These are phyloP conservation scores for Bonnemaisonia californica DNA, from an alignment of 31 red algal genomes.

Conservation along the genomic window DNA sequence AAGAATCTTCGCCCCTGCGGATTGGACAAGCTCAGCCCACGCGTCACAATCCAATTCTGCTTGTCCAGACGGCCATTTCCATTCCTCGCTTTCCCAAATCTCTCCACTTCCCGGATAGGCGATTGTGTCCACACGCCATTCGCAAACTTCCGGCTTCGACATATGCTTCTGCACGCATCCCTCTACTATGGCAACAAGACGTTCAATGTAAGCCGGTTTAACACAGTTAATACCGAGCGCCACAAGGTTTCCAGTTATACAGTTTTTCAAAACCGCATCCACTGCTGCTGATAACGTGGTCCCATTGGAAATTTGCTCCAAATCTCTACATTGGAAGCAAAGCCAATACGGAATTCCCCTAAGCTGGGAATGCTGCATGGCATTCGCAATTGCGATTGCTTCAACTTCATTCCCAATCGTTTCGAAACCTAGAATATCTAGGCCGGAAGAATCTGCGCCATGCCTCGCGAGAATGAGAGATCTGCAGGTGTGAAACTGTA, in stretches of 20 bases:
- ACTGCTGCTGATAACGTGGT: conserved; percentile 20
- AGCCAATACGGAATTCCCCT: conserved; percentile 45
- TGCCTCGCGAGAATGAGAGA: not conserved
- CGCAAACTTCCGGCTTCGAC: not conserved
- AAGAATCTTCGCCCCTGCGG: not conserved
- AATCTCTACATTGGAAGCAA: conserved; percentile 44
- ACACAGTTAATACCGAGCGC: conserved; percentile 51
- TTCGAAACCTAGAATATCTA: conserved; percentile 48
- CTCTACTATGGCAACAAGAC: conserved; percentile 4
- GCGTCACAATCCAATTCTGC: not conserved
- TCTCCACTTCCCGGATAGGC: conserved; percentile 49
- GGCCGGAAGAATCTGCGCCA: not conserved
- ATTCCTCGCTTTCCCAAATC: not conserved
- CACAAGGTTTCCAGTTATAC: conserved; percentile 26
- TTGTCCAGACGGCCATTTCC: conserved; percentile 14
- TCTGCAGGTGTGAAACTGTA: conserved; percentile 20
- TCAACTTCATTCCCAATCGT: conserved; percentile 45
- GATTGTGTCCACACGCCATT: conserved; percentile 53
- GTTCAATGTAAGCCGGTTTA: not conserved
- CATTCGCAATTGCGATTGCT: conserved; percentile 14
- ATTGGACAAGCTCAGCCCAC: conserved; percentile 26
- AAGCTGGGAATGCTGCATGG: conserved; percentile 14
- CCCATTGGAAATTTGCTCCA: conserved; percentile 15
- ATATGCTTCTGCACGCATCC: conserved; percentile 1
- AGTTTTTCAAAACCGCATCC: not conserved